These are phyloP conservation scores for Planoprotostelium fungivorum DNA, from an alignment of 78 protist species.

Conservation along the genomic window DNA sequence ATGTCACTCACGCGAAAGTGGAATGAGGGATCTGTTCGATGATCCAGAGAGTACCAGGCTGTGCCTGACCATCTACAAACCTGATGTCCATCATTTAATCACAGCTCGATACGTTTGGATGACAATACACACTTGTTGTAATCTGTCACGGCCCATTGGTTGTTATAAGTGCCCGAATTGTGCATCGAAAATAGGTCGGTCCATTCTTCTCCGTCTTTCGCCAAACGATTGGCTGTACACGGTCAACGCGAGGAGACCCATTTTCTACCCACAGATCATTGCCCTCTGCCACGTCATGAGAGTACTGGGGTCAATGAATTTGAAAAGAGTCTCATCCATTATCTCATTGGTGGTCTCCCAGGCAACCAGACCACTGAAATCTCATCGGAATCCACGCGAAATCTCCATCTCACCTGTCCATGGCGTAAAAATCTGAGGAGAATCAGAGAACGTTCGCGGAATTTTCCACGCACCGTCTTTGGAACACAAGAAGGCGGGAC, in stretches of 20 bases:
- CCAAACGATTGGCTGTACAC: conserved; percentile 41
- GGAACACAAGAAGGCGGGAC: too few species aligned
- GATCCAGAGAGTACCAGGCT: conserved; percentile 21
- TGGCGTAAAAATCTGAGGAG: too few species aligned
- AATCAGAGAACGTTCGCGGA: too few species aligned
- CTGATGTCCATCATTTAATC: too few species aligned
- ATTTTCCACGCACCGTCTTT: too few species aligned
- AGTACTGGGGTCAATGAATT: conserved; percentile 26
- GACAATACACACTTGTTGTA: too few species aligned
- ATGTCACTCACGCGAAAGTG: not conserved
- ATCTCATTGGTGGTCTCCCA: conserved; percentile 73
- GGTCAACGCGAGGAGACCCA: too few species aligned
- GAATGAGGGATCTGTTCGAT: conserved; percentile 41
- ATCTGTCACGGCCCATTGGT: conserved; percentile 75
- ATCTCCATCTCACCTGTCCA: too few species aligned
- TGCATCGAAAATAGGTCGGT: conserved; percentile 17
- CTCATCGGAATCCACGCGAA: too few species aligned
- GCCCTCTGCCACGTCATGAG: conserved; percentile 63
- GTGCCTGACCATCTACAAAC: too few species aligned
- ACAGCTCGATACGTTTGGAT: too few species aligned
- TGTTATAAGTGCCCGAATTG: conserved; percentile 81
- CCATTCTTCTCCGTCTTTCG: conserved; percentile 28
- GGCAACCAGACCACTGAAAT: conserved; percentile 50
- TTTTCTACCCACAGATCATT: too few species aligned
- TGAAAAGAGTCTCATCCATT: conserved; percentile 42